Conservation (phyloP, 495 filamentous ascomycete genomes). For the Talaromyces wortmannii region DNA sequence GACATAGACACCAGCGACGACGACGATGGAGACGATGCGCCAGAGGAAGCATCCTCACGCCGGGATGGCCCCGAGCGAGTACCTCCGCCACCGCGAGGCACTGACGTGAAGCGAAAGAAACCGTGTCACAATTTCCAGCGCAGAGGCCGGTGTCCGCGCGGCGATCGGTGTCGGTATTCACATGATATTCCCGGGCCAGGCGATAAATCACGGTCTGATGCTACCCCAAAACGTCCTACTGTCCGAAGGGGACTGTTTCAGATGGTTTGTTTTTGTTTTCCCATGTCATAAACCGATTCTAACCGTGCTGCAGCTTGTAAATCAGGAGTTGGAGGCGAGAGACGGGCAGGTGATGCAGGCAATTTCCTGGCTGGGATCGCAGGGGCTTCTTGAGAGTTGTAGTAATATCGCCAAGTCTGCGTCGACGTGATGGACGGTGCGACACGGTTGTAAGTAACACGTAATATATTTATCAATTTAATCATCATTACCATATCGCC, state of each 20-base stretch:
- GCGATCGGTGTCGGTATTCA: conserved; percentile 37
- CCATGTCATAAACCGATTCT: conserved; percentile 3
- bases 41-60: conserved; percentile 34
- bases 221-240: conserved; percentile 11
- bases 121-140: conserved; percentile 40
- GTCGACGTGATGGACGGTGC: too few relatives aligned
- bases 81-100: conserved; percentile 31
- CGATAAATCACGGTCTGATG: conserved; percentile 7
- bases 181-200: conserved; percentile 28
- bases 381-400: conserved; percentile 20
- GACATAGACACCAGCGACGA: conserved; percentile 26
- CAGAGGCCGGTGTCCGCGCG: conserved; percentile 36
- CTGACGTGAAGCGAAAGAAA: conserved; percentile 19
- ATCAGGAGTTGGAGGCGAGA: conserved; percentile 38
- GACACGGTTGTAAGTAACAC: too few relatives aligned
- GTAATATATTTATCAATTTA: neutral
- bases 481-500: neutral
- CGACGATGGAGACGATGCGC: conserved; percentile 31
- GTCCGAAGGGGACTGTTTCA: conserved; percentile 39
- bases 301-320: conserved; percentile 30
- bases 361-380: conserved; percentile 36
- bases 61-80: conserved; percentile 35
- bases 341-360: conserved; percentile 36
- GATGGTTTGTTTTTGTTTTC: conserved; percentile 30
- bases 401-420: neutral